Base-by-base conservation (phyloP, 495 filamentous ascomycete species). In the Neurospora sp. region DNA sequence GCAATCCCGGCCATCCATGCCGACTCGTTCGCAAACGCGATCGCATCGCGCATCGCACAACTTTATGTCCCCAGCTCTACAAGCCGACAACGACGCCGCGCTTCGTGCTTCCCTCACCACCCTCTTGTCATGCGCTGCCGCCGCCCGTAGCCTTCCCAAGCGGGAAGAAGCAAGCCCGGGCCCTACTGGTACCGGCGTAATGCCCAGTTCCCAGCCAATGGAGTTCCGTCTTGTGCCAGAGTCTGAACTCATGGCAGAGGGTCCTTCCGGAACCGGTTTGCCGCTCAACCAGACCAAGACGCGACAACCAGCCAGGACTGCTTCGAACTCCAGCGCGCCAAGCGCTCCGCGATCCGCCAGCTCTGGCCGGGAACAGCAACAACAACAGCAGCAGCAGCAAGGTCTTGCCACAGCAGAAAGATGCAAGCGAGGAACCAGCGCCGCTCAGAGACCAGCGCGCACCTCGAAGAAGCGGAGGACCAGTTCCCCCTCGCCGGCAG, bases 21-120 rank as follows among this genome's bases (percentile, higher is more conserved):
- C 79, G 68, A 75, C 77, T 42, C 81, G 83, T 70, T 80, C 82
- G 4, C 76, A 82, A 38, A 80, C 80, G 16, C 80, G 84, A 68
- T 68, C 80, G 38, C 85, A 85, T 70, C 89, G 90, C 61, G 78
- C 77, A 40, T 77, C 84, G 0, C 87, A 84, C 72, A 86, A 87
- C 77, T 86, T 91, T 77, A 88, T 94, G 73, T 91, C 92, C 1
- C 92, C 94, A 2, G 89, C 90, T 4, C 88, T 93, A 77, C 90
- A 91, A 74, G 89, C 92, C 35, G 94, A 97, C 71, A 94, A 98
- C 75, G 96, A 99, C 79, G 95, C 93, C 35, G 96, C 94, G 0
- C 88, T 99, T 1, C 90, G 96, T 44, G 94, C 96, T 8, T 96
- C 93, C 71, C 85, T 99, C 4, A 97, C 94, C 8, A 99, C 96